Conservation (phyloP, 495 filamentous ascomycete genomes). For the Xylaria cubensis region DNA sequence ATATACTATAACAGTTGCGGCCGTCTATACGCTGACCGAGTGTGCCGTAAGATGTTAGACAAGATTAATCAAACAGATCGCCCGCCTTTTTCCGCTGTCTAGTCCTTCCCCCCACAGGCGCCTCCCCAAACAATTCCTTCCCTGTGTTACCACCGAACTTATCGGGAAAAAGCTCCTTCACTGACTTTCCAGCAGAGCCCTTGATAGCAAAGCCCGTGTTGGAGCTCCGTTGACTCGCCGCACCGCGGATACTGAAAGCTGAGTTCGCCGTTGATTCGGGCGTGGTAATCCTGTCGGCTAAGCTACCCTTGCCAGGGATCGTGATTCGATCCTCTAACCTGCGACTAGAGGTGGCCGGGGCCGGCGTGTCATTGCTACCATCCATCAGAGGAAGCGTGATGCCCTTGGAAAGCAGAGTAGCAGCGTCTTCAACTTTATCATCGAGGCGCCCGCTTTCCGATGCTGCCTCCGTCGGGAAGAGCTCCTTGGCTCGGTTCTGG, state of each 20-base stretch:
- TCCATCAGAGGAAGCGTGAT: conserved; percentile 62
- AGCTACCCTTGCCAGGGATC: conserved; percentile 29
- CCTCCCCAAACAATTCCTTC: conserved; percentile 73
- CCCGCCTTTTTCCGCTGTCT: conserved; percentile 58
- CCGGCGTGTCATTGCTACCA: conserved; percentile 45
- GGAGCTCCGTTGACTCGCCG: conserved; percentile 53
- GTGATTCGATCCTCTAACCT: conserved; percentile 52
- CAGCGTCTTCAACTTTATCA: conserved; percentile 68
- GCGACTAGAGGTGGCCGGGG: conserved; percentile 5
- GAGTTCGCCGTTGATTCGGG: conserved; percentile 25
- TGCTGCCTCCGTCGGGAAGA: conserved; percentile 67
- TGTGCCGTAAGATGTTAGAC: background rate
- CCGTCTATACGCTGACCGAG: background rate
- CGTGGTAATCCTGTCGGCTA: conserved; percentile 32
- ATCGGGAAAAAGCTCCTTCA: conserved; percentile 74
- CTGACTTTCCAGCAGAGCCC: conserved; percentile 61
- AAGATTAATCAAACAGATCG: conserved; percentile 58
- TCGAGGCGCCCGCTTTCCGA: conserved; percentile 61
- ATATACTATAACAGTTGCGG: background rate
- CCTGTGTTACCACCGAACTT: conserved; percentile 67
- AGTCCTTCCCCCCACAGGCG: conserved; percentile 50
- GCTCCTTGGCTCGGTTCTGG: conserved; percentile 60
- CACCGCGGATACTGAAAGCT: conserved; percentile 67
- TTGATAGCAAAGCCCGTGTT: conserved; percentile 71
- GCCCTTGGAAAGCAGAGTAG: conserved; percentile 60